Evolutionary conservation across 306 rosid genomes (phyloP), one percentile per base, ranked within the genome.

Genomic region (Psophocarpus tetragonolobus): DNA sequence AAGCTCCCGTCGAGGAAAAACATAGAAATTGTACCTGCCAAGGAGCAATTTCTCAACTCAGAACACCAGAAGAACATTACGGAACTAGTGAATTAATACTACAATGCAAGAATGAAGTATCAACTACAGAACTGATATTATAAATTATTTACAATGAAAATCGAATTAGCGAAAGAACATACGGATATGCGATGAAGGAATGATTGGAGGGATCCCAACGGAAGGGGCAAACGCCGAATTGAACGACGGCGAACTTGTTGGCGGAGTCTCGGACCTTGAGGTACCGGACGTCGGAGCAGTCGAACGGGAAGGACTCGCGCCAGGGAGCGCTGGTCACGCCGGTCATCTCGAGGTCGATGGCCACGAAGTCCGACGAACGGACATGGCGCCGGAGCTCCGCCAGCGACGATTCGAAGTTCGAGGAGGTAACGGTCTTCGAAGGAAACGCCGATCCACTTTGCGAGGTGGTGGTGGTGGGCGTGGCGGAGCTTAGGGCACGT

Each of bases 321-420:
- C 99, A 92, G 0, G 99, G 99, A 21, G 99, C 91, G 44, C 92
- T 95, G 58, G 99, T 90, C 39, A 95, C 39, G 12, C 99, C 99
- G 17, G 88, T 92, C 97, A 95, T 95, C 73, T 95, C 99, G 4
- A 95, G 96, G 87, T 95, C 99, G 35, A 95, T 85, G 78, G 99
- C 92, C 5, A 95, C 97, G 79, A 92, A 95, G 63, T 95, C 92
- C 14, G 96, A 89, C 54, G 91, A 80, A 18, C 91, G 87, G 33
- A 95, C 90, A 56, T 83, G 90, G 84, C 42, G 81, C 14, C 91
- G 90, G 54, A 95, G 96, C 68, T 91, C 97, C 18, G 84, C 78
- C 3, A 95, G 84, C 6, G 87, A 86, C 10, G 96, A 35, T 48
- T 83, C 92, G 68, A 95, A 95, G 90, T 95, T 95, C 26, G 87